phyloP scores from a whole-genome alignment of 371 early-diverging fungal genomes.

The Mortierella sp. region DNA sequence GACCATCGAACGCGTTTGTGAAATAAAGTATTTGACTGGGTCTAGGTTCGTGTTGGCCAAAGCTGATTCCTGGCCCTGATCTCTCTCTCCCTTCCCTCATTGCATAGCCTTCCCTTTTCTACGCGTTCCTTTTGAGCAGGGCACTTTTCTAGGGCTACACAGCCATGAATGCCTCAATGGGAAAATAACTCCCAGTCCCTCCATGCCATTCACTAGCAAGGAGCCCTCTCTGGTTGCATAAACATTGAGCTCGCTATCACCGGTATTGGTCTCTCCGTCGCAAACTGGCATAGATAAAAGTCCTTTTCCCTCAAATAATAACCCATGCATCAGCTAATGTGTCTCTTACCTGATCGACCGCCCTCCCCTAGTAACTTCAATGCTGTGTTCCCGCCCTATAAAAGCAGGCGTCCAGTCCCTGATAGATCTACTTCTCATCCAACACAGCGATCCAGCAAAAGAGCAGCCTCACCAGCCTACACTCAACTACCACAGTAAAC shows the following conservation, averaged over 20 bases:
- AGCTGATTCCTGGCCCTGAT: too few relatives aligned
- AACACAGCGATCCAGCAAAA: neutral
- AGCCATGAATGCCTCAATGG: too few relatives aligned
- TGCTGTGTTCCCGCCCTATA: neutral
- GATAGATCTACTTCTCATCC: neutral
- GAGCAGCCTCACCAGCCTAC: too few relatives aligned
- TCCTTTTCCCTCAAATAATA: neutral
- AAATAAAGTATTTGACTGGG: too few relatives aligned
- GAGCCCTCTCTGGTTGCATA: neutral
- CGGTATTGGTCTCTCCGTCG: conserved; percentile 9
- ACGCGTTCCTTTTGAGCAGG: too few relatives aligned
- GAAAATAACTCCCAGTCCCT: neutral
- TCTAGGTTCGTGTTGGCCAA: too few relatives aligned
- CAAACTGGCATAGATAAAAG: neutral
- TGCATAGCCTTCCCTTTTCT: too few relatives aligned
- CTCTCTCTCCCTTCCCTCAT: too few relatives aligned
- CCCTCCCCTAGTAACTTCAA: too few relatives aligned
- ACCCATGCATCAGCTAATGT: neutral
- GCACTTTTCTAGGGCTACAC: too few relatives aligned
- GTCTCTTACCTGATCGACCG: neutral
- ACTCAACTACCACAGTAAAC: neutral
- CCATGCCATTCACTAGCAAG: neutral
- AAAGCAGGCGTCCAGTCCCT: neutral
- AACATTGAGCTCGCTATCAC: neutral
- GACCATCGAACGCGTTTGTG: too few relatives aligned